Percentiles rank a stretch among this genome's conserved stretches.
phyloP scores from a whole-genome alignment of 2,329 filamentous ascomycete genomes.

The Cladosporium sp. region DNA sequence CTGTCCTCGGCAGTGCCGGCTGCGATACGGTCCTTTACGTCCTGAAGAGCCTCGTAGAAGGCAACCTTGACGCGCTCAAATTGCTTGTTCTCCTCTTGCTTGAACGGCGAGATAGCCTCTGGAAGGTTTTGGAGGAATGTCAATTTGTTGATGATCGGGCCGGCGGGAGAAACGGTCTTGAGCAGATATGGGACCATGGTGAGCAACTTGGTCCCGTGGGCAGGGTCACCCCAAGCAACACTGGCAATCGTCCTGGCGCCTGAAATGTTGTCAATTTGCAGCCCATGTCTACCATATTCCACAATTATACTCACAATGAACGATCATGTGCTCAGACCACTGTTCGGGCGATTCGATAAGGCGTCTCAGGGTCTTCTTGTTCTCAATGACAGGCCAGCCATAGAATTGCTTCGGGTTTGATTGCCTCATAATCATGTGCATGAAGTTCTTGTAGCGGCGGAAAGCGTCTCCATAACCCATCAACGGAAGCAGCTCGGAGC shows the following conservation, averaged over 20 bases:
- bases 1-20: slow-evolving; percentile 22
- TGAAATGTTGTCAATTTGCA: not conserved
- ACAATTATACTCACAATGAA: slow-evolving; percentile 22
- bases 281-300: too few species aligned
- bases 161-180: slow-evolving; percentile 30
- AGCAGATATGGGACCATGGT: slow-evolving; percentile 31
- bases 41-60: slow-evolving; percentile 29
- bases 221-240: slow-evolving; percentile 30
- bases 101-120: slow-evolving; percentile 28
- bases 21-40: slow-evolving; percentile 25
- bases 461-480: slow-evolving; percentile 29
- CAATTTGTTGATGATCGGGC: slow-evolving; percentile 31
- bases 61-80: slow-evolving; percentile 29
- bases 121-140: slow-evolving; percentile 31
- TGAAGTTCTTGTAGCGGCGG: slow-evolving; percentile 32
- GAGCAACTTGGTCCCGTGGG: slow-evolving; percentile 31
- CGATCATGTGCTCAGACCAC: slow-evolving; percentile 32
- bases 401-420: slow-evolving; percentile 28
- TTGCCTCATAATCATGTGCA: slow-evolving; percentile 31
- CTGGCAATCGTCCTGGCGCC: slow-evolving; percentile 28
- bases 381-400: slow-evolving; percentile 29
- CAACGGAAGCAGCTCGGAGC: slow-evolving; percentile 30
- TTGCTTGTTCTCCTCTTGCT: slow-evolving; percentile 25
- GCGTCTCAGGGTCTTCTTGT: slow-evolving; percentile 31
- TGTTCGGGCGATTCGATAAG: slow-evolving; percentile 28